A percentile compares a stretch with the other conserved stretches of the same genome.
Evolutionary conservation across 129 eudicot species (phyloP).

Genomic region (Centella asiatica): DNA sequence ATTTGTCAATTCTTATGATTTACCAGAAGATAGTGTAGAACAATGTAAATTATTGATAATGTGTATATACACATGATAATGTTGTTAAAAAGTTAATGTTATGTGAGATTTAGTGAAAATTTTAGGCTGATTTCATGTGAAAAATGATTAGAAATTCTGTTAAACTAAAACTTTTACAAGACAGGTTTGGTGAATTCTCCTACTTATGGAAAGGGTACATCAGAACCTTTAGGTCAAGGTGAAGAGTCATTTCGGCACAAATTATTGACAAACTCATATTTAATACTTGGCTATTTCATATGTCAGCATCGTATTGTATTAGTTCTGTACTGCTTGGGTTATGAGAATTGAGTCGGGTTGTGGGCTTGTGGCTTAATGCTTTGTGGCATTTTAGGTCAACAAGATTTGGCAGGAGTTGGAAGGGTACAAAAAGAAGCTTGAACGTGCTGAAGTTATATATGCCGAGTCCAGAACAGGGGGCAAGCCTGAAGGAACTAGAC

Average conservation of each 20-base stretch:
- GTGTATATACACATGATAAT: too few species aligned
- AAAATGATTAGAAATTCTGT: too few species aligned
- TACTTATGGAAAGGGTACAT: too few species aligned
- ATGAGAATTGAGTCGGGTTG: not conserved
- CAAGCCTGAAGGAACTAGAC: conserved; percentile 54
- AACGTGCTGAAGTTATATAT: conserved; percentile 57
- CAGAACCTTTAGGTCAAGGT: too few species aligned
- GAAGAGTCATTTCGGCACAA: not conserved
- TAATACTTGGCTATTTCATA: not conserved
- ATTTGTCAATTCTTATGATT: too few species aligned
- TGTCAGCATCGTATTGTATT: not conserved
- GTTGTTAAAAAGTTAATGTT: too few species aligned
- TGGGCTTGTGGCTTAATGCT: not conserved
- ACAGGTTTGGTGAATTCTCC: too few species aligned
- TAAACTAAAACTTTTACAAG: too few species aligned
- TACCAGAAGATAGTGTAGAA: too few species aligned
- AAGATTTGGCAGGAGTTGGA: conserved; percentile 63
- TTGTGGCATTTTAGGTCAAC: conserved; percentile 32
- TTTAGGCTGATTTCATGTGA: too few species aligned
- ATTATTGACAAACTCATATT: not conserved
- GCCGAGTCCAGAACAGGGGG: conserved; percentile 34
- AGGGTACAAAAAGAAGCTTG: conserved; percentile 65
- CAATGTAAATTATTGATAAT: too few species aligned
- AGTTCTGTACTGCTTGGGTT: not conserved
- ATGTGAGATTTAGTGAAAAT: too few species aligned